A percentile compares a stretch with the other conserved stretches of the same genome.
Evolutionary conservation across 176 grass and related monocot genomes (phyloP).

Genomic region (Melocanna baccifera): DNA sequence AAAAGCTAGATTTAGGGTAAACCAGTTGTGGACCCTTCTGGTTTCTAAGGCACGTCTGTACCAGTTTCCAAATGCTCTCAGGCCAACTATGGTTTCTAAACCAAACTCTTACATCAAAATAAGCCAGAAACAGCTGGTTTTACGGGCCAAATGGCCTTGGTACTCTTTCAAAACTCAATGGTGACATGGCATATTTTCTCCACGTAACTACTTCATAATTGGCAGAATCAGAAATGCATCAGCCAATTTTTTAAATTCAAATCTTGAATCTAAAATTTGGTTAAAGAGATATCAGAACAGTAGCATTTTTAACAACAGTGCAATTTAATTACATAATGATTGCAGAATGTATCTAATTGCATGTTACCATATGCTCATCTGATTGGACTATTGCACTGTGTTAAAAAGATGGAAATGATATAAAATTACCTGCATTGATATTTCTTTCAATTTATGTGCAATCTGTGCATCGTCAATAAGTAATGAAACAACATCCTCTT

Average conservation of each 20-base stretch:
- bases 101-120: neutral
- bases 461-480: conserved; percentile 88
- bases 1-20: neutral
- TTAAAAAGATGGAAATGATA: conserved; percentile 28
- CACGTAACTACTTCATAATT: neutral
- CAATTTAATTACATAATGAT: neutral
- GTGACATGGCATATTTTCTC: neutral
- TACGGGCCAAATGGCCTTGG: neutral
- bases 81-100: neutral
- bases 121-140: neutral
- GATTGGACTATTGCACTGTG: neutral
- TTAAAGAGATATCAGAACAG: neutral
- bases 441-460: conserved; percentile 91
- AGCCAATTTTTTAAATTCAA: neutral
- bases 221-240: neutral
- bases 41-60: neutral
- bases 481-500: conserved; percentile 97
- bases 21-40: neutral
- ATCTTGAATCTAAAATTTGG: neutral
- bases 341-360: neutral
- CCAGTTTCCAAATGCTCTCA: conserved; percentile 4
- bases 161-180: neutral
- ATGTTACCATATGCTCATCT: neutral
- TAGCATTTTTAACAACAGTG: neutral
- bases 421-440: conserved; percentile 76